Conservation (phyloP, 768 basidiomycete species). For the Lentinula sp. region DNA sequence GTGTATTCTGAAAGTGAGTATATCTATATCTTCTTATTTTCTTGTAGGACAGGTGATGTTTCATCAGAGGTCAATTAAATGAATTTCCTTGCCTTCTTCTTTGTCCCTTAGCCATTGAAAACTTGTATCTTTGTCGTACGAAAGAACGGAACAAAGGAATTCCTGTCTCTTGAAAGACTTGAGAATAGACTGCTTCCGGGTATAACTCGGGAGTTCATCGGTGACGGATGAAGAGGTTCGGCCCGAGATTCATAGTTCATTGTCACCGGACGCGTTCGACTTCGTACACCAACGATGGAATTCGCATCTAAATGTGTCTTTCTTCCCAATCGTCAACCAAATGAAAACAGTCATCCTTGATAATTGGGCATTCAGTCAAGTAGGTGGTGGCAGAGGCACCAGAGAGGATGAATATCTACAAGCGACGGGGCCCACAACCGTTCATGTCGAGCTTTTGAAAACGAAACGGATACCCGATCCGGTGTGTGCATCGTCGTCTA, state of each 20-base stretch:
- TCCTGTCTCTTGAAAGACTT: no score
- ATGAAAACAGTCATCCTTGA: slow-evolving; percentile 4
- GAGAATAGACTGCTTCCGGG: not conserved
- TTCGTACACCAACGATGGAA: not conserved
- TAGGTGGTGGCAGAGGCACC: slow-evolving; percentile 54
- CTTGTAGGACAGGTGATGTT: no score
- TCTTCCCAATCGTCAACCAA: not conserved
- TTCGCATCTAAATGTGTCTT: not conserved
- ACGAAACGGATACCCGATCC: slow-evolving; percentile 76
- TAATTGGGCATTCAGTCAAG: slow-evolving; percentile 65
- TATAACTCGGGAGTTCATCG: not conserved
- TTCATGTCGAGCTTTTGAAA: slow-evolving; percentile 82
- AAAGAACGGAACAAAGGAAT: no score
- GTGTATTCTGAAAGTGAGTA: no score
- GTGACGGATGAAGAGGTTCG: not conserved
- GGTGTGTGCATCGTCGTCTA: slow-evolving; percentile 32
- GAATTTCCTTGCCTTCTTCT: no score
- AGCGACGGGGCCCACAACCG: slow-evolving; percentile 72
- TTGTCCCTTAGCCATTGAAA: no score
- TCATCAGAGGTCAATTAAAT: no score
- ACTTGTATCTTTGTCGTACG: no score
- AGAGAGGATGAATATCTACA: slow-evolving; percentile 65
- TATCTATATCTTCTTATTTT: no score
- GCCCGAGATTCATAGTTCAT: not conserved
- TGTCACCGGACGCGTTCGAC: not conserved